A percentile compares a stretch with the other conserved stretches of the same genome.
phyloP scores from a whole-genome alignment of 805 yeast species.

The Candida qinlingensis region DNA sequence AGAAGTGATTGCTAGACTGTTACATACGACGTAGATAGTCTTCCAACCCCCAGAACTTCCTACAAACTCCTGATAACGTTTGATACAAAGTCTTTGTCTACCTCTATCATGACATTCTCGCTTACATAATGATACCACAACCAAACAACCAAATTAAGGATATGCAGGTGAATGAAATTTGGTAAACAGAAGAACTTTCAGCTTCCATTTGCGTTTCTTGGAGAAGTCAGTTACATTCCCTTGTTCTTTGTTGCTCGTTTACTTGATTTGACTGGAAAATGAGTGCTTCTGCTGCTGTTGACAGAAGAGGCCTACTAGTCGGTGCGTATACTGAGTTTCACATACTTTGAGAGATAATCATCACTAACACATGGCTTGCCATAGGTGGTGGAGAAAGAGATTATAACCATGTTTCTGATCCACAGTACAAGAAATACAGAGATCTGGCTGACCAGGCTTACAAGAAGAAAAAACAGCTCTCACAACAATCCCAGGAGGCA shows the following conservation, averaged over 20 bases:
- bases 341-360: too few species aligned
- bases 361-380: neutral
- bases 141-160: too few species aligned
- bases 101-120: too few species aligned
- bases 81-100: too few species aligned
- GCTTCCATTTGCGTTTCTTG: neutral
- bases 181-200: too few species aligned
- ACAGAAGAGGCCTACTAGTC: constrained; percentile 8
- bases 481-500: constrained; percentile 71
- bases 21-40: too few species aligned
- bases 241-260: neutral
- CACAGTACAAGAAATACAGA: constrained; percentile 58
- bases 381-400: constrained; percentile 9
- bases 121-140: too few species aligned
- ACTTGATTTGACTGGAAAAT: neutral
- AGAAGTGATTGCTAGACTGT: too few species aligned
- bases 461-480: constrained; percentile 46
- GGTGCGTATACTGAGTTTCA: neutral
- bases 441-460: constrained; percentile 64
- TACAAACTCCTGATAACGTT: too few species aligned
- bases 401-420: constrained; percentile 15
- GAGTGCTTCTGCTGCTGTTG: constrained; percentile 8
- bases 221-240: neutral
- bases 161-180: too few species aligned
- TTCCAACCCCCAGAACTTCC: too few species aligned